Evolutionary conservation across 108 stramenopile species (phyloP).

Genomic region (Discostella pseudostelligera): DNA sequence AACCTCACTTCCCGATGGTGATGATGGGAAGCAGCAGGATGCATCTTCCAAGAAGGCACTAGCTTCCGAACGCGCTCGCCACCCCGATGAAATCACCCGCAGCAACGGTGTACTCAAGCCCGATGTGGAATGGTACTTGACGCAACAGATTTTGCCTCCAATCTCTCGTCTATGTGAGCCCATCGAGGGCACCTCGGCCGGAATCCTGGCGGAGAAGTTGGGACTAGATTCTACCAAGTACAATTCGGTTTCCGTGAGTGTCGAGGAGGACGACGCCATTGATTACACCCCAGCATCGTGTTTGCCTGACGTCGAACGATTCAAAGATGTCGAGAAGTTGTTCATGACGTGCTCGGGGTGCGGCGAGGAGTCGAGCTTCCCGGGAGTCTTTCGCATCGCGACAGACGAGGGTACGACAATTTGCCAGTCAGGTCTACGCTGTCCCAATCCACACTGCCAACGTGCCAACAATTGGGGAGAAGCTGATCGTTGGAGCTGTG

Average conservation of each 20-base stretch:
- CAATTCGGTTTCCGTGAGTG: constrained; percentile 42
- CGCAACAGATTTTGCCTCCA: constrained; percentile 96
- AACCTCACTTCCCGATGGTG: constrained; percentile 53
- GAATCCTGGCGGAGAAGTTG: constrained; percentile 71
- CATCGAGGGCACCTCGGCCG: constrained; percentile 90
- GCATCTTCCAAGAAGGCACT: constrained; percentile 39
- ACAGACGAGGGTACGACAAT: constrained; percentile 52
- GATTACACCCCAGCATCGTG: constrained; percentile 76
- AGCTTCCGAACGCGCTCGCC: constrained; percentile 85
- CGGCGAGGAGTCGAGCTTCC: constrained; percentile 54
- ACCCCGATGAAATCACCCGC: constrained; percentile 91
- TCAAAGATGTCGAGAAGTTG: constrained; percentile 82
- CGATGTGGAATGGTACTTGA: constrained; percentile 97
- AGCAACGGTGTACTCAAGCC: constrained; percentile 78
- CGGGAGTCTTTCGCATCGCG: constrained; percentile 56
- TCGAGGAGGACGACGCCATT: constrained; percentile 75
- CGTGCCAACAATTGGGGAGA: constrained; percentile 71
- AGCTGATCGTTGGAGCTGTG: constrained; percentile 48
- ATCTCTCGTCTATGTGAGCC: constrained; percentile 97
- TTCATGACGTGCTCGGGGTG: constrained; percentile 62
- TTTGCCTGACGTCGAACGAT: constrained; percentile 76
- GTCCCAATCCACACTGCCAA: constrained; percentile 48
- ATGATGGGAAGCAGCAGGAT: constrained; percentile 20
- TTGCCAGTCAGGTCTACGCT: constrained; percentile 52
- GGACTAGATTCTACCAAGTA: constrained; percentile 77